Evolutionary conservation across 129 eudicot species (phyloP).

Genomic region (Pulicaria dysenterica): DNA sequence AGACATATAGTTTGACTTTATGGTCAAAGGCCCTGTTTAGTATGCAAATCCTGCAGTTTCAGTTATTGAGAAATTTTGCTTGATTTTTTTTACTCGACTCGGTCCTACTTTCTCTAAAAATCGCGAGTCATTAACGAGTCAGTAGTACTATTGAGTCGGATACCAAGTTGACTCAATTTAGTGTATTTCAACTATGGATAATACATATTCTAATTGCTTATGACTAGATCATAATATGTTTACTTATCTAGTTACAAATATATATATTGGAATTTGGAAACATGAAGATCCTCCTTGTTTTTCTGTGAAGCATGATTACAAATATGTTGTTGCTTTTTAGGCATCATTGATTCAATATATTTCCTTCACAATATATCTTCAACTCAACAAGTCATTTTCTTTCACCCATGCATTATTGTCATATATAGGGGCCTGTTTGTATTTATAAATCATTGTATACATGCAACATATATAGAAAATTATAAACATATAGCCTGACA

Average conservation of each 20-base stretch:
- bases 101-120: no score
- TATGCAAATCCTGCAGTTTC: not conserved
- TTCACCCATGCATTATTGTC: slow-evolving; percentile 31
- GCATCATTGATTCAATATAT: slow-evolving; percentile 25
- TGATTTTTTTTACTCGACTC: no score
- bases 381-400: slow-evolving; percentile 25
- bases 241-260: not conserved
- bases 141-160: no score
- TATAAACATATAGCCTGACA: slow-evolving; percentile 25
- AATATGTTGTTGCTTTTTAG: slow-evolving; percentile 25
- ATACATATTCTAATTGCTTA: no score
- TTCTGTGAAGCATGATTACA: slow-evolving; percentile 27
- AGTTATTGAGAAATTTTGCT: not conserved
- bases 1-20: no score
- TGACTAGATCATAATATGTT: not conserved
- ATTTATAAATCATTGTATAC: slow-evolving; percentile 20
- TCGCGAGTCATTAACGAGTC: no score
- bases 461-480: slow-evolving; percentile 14
- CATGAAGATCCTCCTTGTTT: slow-evolving; percentile 19
- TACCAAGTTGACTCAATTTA: no score
- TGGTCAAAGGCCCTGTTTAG: no score
- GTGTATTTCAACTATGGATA: no score
- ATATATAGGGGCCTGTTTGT: slow-evolving; percentile 12
- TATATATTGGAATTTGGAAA: slow-evolving; percentile 15
- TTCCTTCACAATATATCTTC: slow-evolving; percentile 12